These are phyloP conservation scores for Pythium phragmiticola DNA, from an alignment of 352 stramenopile species.

Conservation along the genomic window DNA sequence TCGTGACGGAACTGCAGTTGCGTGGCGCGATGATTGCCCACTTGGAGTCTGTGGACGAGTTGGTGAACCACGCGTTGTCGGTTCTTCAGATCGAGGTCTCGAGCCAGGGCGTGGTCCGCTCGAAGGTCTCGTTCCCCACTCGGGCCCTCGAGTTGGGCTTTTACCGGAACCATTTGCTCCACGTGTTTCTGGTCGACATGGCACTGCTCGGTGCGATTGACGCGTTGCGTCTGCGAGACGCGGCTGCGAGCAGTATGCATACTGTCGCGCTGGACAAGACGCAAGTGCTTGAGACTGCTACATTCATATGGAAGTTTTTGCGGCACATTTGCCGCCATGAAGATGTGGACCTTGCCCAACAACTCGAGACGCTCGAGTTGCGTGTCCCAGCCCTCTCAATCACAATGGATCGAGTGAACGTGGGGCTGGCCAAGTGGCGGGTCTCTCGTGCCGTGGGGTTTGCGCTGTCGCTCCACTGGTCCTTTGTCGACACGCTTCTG, in stretches of 20 bases:
- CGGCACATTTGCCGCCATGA: conserved; percentile 69
- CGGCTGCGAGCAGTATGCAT: background rate
- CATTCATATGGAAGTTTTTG: conserved; percentile 61
- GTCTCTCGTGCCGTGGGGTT: conserved; percentile 50
- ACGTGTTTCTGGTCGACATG: conserved; percentile 80
- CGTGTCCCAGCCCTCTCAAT: conserved; percentile 18
- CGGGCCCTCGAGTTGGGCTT: conserved; percentile 75
- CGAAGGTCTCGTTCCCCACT: conserved; percentile 57
- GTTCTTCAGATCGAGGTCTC: conserved; percentile 56
- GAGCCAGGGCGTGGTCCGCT: conserved; percentile 39
- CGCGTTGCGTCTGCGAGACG: conserved; percentile 27
- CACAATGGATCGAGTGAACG: conserved; percentile 18
- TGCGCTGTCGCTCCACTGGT: conserved; percentile 65
- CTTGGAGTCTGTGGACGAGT: conserved; percentile 46
- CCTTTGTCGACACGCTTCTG: conserved; percentile 78
- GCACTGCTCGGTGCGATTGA: conserved; percentile 62
- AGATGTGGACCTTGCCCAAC: conserved; percentile 38
- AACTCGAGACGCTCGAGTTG: conserved; percentile 30
- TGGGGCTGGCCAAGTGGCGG: conserved; percentile 36
- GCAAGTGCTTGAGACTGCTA: conserved; percentile 39
- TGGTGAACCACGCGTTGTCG: conserved; percentile 54
- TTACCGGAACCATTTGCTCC: conserved; percentile 85
- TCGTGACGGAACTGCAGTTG: conserved; percentile 45
- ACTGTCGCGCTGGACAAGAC: conserved; percentile 27
- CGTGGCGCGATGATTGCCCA: conserved; percentile 57